phyloP scores from a whole-genome alignment of 192 early-diverging fungal species.

The Rhizophagus prolifer region DNA sequence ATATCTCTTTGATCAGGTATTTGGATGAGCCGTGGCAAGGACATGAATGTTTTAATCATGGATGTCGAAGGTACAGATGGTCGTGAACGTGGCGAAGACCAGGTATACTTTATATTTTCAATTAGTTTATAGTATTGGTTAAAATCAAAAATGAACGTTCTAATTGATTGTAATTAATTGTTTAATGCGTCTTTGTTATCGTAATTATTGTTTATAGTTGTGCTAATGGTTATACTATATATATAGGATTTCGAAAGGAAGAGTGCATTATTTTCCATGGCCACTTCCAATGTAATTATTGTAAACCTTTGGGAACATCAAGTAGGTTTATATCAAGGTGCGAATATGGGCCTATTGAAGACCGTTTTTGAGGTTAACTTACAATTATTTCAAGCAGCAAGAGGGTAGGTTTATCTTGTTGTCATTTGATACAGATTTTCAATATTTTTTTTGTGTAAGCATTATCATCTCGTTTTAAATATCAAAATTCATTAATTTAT shows the following conservation, averaged over 20 bases:
- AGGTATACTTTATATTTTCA: constrained; percentile 40
- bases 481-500: neutral
- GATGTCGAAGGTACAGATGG: constrained; percentile 99
- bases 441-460: too few relatives aligned
- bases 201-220: too few relatives aligned
- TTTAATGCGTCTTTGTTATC: too few relatives aligned
- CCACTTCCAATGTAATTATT: constrained; percentile 91
- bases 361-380: constrained; percentile 99
- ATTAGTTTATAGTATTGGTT: neutral
- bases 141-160: neutral
- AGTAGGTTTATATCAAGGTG: constrained; percentile 97
- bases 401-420: constrained; percentile 48
- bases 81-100: constrained; percentile 96
- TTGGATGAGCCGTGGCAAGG: constrained; percentile 87
- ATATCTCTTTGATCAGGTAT: constrained; percentile 47
- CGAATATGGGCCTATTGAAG: constrained; percentile 98
- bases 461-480: neutral
- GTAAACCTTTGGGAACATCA: constrained; percentile 99
- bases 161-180: too few relatives aligned
- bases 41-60: constrained; percentile 84
- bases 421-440: too few relatives aligned
- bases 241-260: constrained; percentile 94
- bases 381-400: constrained; percentile 86
- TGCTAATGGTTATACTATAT: neutral
- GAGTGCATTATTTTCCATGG: constrained; percentile 94